These are phyloP conservation scores for Nasturtium officinale DNA, from an alignment of 345 rosid genomes.

Conservation along the genomic window DNA sequence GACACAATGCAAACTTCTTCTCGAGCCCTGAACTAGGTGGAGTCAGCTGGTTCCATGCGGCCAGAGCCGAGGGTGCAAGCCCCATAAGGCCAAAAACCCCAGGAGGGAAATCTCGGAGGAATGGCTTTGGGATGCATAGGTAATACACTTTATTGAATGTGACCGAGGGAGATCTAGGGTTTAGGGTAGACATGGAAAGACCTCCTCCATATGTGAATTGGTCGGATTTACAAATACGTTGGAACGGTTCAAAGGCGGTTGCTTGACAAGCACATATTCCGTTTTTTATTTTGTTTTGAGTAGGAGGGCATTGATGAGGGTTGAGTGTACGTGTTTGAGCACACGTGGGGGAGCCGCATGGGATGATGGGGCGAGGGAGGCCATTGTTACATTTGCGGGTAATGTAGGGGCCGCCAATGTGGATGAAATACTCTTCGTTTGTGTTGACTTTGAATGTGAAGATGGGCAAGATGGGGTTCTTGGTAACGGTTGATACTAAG, in stretches of 20 bases:
- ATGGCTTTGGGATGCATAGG: slow-evolving; percentile 39
- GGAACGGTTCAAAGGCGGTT: slow-evolving; percentile 41
- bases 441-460: slow-evolving; percentile 38
- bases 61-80: slow-evolving; percentile 36
- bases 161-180: slow-evolving; percentile 31
- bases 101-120: slow-evolving; percentile 37
- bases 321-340: slow-evolving; percentile 1
- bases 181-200: slow-evolving; percentile 34
- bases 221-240: slow-evolving; percentile 25
- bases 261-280: slow-evolving; percentile 38
- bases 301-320: slow-evolving; percentile 28
- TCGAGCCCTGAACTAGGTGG: slow-evolving; percentile 17
- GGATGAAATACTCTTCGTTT: slow-evolving; percentile 36
- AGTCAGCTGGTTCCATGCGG: slow-evolving; percentile 38
- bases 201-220: slow-evolving; percentile 23
- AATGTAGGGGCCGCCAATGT: slow-evolving; percentile 37
- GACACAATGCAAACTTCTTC: slow-evolving; percentile 47
- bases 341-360: slow-evolving; percentile 36
- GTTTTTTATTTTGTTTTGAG: slow-evolving; percentile 27
- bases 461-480: slow-evolving; percentile 41
- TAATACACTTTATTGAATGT: slow-evolving; percentile 1
- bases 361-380: slow-evolving; percentile 25
- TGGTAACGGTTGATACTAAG: slow-evolving; percentile 44
- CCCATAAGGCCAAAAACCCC: slow-evolving; percentile 42
- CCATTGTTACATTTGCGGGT: slow-evolving; percentile 31